Conservation (phyloP, 257 asterid species). For the Solanum gracilifrons region DNA sequence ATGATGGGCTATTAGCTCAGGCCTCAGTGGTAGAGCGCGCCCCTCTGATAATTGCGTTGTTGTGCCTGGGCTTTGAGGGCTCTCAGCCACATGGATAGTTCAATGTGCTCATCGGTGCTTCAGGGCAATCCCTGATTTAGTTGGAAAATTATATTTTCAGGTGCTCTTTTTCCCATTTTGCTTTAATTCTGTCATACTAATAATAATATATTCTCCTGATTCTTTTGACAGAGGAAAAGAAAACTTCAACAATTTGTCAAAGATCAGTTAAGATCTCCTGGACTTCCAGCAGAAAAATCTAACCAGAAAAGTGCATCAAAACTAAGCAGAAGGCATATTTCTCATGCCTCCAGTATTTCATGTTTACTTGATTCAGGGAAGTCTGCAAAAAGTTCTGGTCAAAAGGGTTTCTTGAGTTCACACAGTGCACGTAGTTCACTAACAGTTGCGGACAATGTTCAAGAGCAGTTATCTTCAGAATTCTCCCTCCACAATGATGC, state of each 20-base stretch:
- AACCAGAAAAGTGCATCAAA: constrained; percentile 24
- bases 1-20: neutral
- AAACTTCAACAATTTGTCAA: constrained; percentile 50
- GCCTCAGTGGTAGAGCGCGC: too few relatives aligned
- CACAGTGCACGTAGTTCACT: constrained; percentile 37
- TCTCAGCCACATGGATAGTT: too few relatives aligned
- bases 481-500: constrained; percentile 18
- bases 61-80: too few relatives aligned
- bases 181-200: neutral
- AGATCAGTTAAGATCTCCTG: constrained; percentile 28
- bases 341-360: constrained; percentile 40
- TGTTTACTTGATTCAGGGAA: constrained; percentile 39
- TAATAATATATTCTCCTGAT: neutral
- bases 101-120: neutral
- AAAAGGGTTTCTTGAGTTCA: constrained; percentile 18
- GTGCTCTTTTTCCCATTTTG: neutral
- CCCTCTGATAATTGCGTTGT: too few relatives aligned
- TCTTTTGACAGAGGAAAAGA: constrained; percentile 47
- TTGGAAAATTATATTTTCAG: neutral
- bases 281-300: constrained; percentile 6
- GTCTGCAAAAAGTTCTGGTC: constrained; percentile 22
- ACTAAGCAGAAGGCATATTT: constrained; percentile 23
- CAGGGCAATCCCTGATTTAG: neutral
- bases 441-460: constrained; percentile 27
- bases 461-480: constrained; percentile 18